Evolutionary conservation across 768 basidiomycete species (phyloP), one percentile per base, ranked within the genome.

Genomic region (Tricholoma matsutake): DNA sequence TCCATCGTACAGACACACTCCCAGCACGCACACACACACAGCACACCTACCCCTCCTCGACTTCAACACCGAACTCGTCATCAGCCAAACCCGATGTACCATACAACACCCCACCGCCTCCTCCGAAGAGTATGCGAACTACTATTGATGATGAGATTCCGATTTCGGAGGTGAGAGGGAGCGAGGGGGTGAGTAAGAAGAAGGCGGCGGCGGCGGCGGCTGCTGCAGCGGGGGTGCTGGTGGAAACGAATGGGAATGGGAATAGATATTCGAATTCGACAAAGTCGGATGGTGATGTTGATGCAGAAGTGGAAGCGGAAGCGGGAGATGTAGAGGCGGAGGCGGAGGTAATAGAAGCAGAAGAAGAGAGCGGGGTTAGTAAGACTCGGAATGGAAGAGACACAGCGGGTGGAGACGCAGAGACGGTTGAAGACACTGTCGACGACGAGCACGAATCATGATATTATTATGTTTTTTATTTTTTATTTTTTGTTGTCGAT

Each of bases 261-360:
- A 32, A 10, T 32, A 4, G 32, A 32, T 4, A 25, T 25, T 25
- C 22, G 22, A 25, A 25, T 25, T 25, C 22, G 22, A 10, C 32
- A 1, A 10, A 32, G 5, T 7, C 32, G 68, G 72, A 72, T 14
- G 65, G 62, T 1, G 72, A 74, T 56, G 70, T 65, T n/a, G 79
- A 79, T 57, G 80, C 68, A 1, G 67, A 67, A 16, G 69, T 60
- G 0, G 69, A 69, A 10, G 67, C 64, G 1, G 80, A 81, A 11
- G 76, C 62, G 8, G 35, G 8, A 4, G 79, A 79, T 25, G 77
- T 65, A 58, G 79, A 79, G 13, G 73, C 69, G 8, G 78, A 75
- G 35, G 67, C 67, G 4, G 75, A 70, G 47, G 67, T 64, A 56
- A 61, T 67, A 31, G 67, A 66, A 76, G 70, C 51, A 6, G 41